phyloP scores from a whole-genome alignment of 2,329 filamentous ascomycete species.

The Dactylellina leptospora region DNA sequence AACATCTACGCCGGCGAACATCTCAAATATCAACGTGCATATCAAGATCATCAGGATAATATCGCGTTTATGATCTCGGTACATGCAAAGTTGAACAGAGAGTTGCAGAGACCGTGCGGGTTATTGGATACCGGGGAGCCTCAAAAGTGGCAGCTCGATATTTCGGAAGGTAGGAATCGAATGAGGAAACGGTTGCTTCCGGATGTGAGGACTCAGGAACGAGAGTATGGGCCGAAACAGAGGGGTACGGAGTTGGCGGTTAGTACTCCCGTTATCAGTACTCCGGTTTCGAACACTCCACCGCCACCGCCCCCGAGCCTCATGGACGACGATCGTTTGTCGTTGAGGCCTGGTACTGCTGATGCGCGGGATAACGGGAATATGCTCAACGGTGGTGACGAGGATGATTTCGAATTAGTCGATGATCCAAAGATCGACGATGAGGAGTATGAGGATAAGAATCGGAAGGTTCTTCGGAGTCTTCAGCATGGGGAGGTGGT shows the following conservation, averaged over 20 bases:
- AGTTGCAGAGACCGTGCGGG: conserved; percentile 80
- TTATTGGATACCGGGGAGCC: conserved; percentile 74
- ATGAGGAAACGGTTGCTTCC: conserved; percentile 90
- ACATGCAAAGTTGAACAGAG: conserved; percentile 79
- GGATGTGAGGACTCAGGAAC: conserved; percentile 73
- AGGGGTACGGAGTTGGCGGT: conserved; percentile 65
- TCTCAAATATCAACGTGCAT: conserved; percentile 84
- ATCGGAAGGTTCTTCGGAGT: conserved; percentile 95
- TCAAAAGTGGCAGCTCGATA: conserved; percentile 88
- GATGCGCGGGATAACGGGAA: conserved; percentile 54
- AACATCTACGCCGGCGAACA: conserved; percentile 94
- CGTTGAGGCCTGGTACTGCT: conserved; percentile 35
- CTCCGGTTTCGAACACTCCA: conserved; percentile 39
- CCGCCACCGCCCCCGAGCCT: conserved; percentile 53
- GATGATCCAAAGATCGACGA: conserved; percentile 88
- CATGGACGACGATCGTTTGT: conserved; percentile 55
- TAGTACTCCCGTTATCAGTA: conserved; percentile 10
- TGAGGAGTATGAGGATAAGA: conserved; percentile 92
- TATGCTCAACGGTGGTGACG: conserved; percentile 59
- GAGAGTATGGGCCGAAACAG: conserved; percentile 85
- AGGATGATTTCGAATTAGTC: conserved; percentile 95
- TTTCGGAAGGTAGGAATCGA: conserved; percentile 92
- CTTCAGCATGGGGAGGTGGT: conserved; percentile 90
- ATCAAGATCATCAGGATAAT: conserved; percentile 95
- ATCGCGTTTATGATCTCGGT: conserved; percentile 77